phyloP scores from a whole-genome alignment of 164 flowering plant species.

The Aristolochia fimbriata region DNA sequence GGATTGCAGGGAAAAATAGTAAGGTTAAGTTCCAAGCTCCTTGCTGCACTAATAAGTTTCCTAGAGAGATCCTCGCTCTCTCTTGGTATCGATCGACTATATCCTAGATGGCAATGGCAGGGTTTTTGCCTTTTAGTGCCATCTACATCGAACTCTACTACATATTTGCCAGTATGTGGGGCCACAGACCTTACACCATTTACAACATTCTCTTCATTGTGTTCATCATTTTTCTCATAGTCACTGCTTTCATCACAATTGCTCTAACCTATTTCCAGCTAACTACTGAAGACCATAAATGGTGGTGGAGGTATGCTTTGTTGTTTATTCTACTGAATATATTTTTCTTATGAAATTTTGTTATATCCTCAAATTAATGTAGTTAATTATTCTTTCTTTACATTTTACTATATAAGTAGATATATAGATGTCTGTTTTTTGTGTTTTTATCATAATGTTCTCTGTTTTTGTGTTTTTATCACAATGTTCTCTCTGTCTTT shows the following conservation, averaged over 20 bases:
- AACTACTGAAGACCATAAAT: slow-evolving; percentile 40
- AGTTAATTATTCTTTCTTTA: too few species aligned
- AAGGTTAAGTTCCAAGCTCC: slow-evolving; percentile 39
- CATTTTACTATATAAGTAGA: too few species aligned
- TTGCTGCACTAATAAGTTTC: slow-evolving; percentile 32
- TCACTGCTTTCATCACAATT: slow-evolving; percentile 36
- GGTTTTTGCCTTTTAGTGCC: slow-evolving; percentile 37
- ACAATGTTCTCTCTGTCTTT: too few species aligned
- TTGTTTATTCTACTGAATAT: neutral
- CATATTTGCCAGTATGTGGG: slow-evolving; percentile 41
- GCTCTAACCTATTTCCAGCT: slow-evolving; percentile 38
- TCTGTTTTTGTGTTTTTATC: too few species aligned
- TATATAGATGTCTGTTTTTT: too few species aligned
- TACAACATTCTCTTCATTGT: slow-evolving; percentile 37
- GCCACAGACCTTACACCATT: slow-evolving; percentile 34
- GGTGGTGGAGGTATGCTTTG: slow-evolving; percentile 39
- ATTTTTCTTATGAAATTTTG: neutral
- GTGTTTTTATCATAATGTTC: too few species aligned
- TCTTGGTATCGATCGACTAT: slow-evolving; percentile 31
- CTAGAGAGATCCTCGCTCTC: slow-evolving; percentile 33
- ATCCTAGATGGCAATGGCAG: slow-evolving; percentile 42
- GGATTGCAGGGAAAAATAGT: slow-evolving; percentile 37
- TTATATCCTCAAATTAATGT: too few species aligned
- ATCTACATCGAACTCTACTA: slow-evolving; percentile 36
- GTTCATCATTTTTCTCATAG: slow-evolving; percentile 33